Conservation (phyloP, 169 alveolate genomes). For the Plasmodium inui region DNA sequence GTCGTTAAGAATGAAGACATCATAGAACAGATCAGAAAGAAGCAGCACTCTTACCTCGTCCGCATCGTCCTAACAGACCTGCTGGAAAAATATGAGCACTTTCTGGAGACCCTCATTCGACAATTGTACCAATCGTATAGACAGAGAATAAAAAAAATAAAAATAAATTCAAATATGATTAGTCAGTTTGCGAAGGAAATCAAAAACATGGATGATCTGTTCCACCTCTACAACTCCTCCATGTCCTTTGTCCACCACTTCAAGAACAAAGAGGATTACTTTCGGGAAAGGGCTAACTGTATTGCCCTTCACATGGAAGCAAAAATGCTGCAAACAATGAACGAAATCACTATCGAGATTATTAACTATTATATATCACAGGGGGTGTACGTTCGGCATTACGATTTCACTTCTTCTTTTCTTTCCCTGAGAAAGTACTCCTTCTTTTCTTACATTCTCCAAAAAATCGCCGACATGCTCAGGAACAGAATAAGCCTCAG, state of each 20-base stretch:
- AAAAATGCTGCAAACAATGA: slow-evolving; percentile 18
- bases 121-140: slow-evolving; percentile 20
- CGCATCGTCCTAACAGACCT: slow-evolving; percentile 42
- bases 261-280: slow-evolving; percentile 3
- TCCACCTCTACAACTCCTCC: slow-evolving; percentile 17
- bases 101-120: slow-evolving; percentile 3
- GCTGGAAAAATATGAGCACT: slow-evolving; percentile 57
- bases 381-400: slow-evolving; percentile 51
- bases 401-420: slow-evolving; percentile 23
- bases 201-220: slow-evolving; percentile 9
- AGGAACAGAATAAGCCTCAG: slow-evolving; percentile 48
- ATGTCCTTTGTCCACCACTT: slow-evolving; percentile 12
- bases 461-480: background rate
- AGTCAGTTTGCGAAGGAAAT: slow-evolving; percentile 38
- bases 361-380: slow-evolving; percentile 55
- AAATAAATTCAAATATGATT: slow-evolving; percentile 18
- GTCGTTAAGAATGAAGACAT: background rate
- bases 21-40: slow-evolving; percentile 18
- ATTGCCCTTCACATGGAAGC: slow-evolving; percentile 19
- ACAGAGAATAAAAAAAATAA: slow-evolving; percentile 48
- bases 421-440: slow-evolving; percentile 21
- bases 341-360: slow-evolving; percentile 47
- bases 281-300: slow-evolving; percentile 19
- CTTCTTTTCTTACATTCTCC: slow-evolving; percentile 19
- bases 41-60: slow-evolving; percentile 38